Base-by-base conservation (phyloP, 257 asterid genomes). In the Agastache rugosa region DNA sequence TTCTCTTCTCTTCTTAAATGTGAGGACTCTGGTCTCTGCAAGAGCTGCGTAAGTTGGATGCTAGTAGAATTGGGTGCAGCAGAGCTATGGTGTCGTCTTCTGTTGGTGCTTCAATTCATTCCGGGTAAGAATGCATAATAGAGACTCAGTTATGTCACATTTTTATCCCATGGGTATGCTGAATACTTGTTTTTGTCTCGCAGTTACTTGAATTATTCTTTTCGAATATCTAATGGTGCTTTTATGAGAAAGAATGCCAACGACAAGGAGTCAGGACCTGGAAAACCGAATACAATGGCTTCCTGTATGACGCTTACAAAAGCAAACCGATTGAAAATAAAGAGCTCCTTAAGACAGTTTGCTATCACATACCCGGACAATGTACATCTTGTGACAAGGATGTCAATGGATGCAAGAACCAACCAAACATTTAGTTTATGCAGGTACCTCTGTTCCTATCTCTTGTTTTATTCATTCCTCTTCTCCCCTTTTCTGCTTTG, bases 241-340 rank as follows among this genome's bases (percentile, higher is more conserved):
- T 82, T 76, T 39, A 14, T 45, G 79, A 83, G 89, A 64, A 83
- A 77, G 67, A 77, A 39, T 41, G 85, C 81, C 67, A 84, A 82
- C 75, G 84, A 85, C 78, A 88, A 87, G 74, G 91, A 88, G 60
- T 82, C 88, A 69, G 86, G 93, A 79, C 84, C 75, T 5, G 83
- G 88, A 29, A 84, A 78, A 63, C 81, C 81, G 1, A 83, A 78
- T 64, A 16, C 74, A 65, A 81, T 79, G 44, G 85, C 94, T 56
- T 75, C 87, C 50, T 82, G 65, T 83, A 83, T 82, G 75, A 56
- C 71, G 8, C 73, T 82, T 68, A 53, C 63, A 27, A 82, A 77
- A 90, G 83, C 78, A 20, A 85, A 82, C 19, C 88, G 78, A 75
- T 77, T 83, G 74, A 82, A 77, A 75, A 84, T 79, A 11, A 86